Evolutionary conservation across 83 land plant species (phyloP).

Genomic region (Larix sibirica): DNA sequence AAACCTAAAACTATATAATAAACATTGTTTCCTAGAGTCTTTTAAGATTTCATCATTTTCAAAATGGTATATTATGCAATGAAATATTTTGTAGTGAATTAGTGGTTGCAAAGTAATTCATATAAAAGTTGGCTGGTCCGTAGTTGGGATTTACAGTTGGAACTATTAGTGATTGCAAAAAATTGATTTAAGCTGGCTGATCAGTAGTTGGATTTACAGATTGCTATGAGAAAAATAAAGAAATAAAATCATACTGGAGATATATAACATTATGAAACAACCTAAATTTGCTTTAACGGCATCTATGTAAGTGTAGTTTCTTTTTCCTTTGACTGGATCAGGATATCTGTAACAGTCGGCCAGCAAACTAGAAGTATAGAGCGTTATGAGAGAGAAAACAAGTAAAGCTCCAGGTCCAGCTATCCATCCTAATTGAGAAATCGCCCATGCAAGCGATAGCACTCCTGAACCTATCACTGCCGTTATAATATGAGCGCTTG

Average conservation of each 20-base stretch:
- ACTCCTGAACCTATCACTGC: slow-evolving; percentile 94
- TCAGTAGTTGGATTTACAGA: not conserved
- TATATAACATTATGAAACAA: not conserved
- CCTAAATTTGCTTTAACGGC: slow-evolving; percentile 69
- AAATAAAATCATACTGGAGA: not conserved
- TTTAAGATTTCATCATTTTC: no score
- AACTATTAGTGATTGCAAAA: not conserved
- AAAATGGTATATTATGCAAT: no score
- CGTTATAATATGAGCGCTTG: slow-evolving; percentile 84
- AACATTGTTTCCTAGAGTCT: no score
- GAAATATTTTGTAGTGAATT: no score
- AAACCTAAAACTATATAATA: no score
- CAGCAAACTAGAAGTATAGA: slow-evolving; percentile 58
- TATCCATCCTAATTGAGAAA: slow-evolving; percentile 87
- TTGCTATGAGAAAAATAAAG: not conserved
- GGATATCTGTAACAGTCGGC: slow-evolving; percentile 85
- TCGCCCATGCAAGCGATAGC: slow-evolving; percentile 81
- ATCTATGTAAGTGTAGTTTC: slow-evolving; percentile 84
- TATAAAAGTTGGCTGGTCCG: no score
- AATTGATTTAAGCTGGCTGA: not conserved
- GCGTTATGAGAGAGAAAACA: slow-evolving; percentile 70
- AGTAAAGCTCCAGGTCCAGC: slow-evolving; percentile 63
- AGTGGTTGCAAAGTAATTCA: no score
- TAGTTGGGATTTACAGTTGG: no score
- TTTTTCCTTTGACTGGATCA: slow-evolving; percentile 63